phyloP scores from a whole-genome alignment of 108 stramenopile genomes.

The Pseudonitzschia multiseries region DNA sequence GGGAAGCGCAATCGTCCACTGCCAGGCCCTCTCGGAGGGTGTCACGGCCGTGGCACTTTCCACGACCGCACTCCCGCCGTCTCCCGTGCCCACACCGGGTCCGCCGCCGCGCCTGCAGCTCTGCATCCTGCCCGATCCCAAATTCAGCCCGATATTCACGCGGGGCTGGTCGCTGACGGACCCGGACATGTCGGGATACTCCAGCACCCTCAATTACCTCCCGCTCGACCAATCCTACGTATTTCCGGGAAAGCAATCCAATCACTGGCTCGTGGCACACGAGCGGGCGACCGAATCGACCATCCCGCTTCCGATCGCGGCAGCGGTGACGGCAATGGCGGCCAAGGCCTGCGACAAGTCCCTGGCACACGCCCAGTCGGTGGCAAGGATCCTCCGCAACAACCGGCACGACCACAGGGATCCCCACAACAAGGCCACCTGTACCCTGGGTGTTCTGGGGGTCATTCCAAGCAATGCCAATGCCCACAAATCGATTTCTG shows the following conservation, averaged over 20 bases:
- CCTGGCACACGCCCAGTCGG: slow-evolving; percentile 47
- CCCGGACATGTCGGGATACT: slow-evolving; percentile 45
- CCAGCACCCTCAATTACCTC: slow-evolving; percentile 49
- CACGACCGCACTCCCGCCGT: slow-evolving; percentile 2
- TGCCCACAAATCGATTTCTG: background rate
- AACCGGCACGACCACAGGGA: slow-evolving; percentile 46
- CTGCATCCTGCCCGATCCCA: slow-evolving; percentile 34
- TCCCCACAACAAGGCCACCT: slow-evolving; percentile 24
- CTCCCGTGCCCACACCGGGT: background rate
- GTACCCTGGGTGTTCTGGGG: slow-evolving; percentile 22
- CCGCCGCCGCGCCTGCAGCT: slow-evolving; percentile 3
- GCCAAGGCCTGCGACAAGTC: slow-evolving; percentile 52
- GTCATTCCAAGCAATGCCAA: slow-evolving; percentile 5
- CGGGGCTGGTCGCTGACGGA: slow-evolving; percentile 80
- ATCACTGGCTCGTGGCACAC: slow-evolving; percentile 58
- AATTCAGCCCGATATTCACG: slow-evolving; percentile 47
- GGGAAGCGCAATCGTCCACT: slow-evolving; percentile 27
- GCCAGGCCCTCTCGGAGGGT: slow-evolving; percentile 2
- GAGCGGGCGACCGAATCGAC: slow-evolving; percentile 78
- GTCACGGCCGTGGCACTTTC: slow-evolving; percentile 23
- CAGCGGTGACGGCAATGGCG: slow-evolving; percentile 54
- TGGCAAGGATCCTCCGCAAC: slow-evolving; percentile 35
- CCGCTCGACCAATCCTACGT: slow-evolving; percentile 77
- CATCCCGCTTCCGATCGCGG: slow-evolving; percentile 71
- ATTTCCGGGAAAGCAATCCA: slow-evolving; percentile 35